A percentile compares a stretch with the other conserved stretches of the same genome.
These are phyloP conservation scores for Pythium scleroteichum DNA, from an alignment of 352 stramenopile species.

Conservation along the genomic window DNA sequence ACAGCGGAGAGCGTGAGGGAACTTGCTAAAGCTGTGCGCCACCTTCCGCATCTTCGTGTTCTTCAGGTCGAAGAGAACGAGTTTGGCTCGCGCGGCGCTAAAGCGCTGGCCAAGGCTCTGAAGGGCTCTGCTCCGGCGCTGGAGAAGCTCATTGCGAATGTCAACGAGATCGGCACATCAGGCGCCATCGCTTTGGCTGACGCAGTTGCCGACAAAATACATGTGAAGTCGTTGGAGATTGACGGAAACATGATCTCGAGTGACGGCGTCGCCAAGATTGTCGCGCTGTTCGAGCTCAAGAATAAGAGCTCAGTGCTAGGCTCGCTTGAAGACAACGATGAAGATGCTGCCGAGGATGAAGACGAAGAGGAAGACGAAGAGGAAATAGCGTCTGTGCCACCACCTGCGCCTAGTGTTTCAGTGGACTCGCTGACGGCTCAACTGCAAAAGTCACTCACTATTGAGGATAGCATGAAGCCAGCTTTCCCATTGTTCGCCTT, in stretches of 20 bases:
- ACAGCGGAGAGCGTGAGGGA: constrained; percentile 61
- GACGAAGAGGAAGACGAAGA: constrained; percentile 56
- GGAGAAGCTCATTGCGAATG: constrained; percentile 84
- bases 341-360: constrained; percentile 72
- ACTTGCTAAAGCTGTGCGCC: constrained; percentile 47
- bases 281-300: constrained; percentile 45
- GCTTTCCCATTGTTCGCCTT: constrained; percentile 45
- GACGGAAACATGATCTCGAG: constrained; percentile 84
- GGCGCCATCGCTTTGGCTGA: constrained; percentile 83
- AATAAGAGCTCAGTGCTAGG: constrained; percentile 61
- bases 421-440: constrained; percentile 49
- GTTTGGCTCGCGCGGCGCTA: constrained; percentile 84
- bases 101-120: constrained; percentile 70
- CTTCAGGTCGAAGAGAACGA: constrained; percentile 94
- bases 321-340: constrained; percentile 83
- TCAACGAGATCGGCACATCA: constrained; percentile 88
- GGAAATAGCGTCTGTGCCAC: constrained; percentile 26
- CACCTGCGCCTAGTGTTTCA: constrained; percentile 25
- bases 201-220: constrained; percentile 53
- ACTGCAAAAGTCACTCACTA: constrained; percentile 46
- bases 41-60: constrained; percentile 62
- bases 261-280: constrained; percentile 58
- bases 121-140: constrained; percentile 48
- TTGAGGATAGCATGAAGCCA: constrained; percentile 30
- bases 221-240: constrained; percentile 61